A percentile compares a stretch with the other conserved stretches of the same genome.
These are phyloP conservation scores for Penicillium sp. DNA, from an alignment of 2,329 filamentous ascomycete genomes.

Conservation along the genomic window DNA sequence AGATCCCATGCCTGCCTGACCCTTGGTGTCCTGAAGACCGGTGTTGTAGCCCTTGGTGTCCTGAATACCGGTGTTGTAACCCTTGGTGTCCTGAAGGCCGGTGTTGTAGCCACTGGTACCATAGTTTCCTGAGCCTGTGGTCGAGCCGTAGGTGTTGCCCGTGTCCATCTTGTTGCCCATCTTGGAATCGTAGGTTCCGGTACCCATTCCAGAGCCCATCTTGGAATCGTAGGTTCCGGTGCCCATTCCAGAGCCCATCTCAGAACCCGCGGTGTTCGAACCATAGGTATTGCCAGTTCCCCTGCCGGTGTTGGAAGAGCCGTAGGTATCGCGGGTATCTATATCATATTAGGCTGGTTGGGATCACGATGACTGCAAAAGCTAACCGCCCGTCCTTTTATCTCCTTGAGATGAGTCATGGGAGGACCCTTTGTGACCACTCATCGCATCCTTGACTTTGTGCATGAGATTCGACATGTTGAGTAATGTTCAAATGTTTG, in stretches of 20 bases:
- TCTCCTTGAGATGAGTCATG: conserved; percentile 32
- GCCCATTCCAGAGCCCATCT: not conserved
- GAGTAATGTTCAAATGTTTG: conserved; percentile 7
- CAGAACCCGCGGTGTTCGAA: not conserved
- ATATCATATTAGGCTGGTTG: not conserved
- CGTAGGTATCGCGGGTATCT: conserved; percentile 8
- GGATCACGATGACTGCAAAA: not conserved
- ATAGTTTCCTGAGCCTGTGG: conserved; percentile 3
- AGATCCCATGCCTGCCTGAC: not conserved
- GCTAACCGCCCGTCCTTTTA: conserved; percentile 11
- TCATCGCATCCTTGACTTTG: conserved; percentile 50
- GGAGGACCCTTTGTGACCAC: conserved; percentile 30
- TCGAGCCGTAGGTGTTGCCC: conserved; percentile 3
- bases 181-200: too few relatives aligned
- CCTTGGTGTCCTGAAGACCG: not conserved
- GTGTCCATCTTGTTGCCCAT: not conserved
- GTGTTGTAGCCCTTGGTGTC: not conserved
- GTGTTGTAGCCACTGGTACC: conserved; percentile 1
- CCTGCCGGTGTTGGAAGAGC: not conserved
- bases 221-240: conserved; percentile 5
- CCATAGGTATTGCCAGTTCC: not conserved
- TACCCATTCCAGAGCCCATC: not conserved
- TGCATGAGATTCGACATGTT: conserved; percentile 48
- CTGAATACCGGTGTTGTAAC: not conserved
- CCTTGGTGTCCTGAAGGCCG: not conserved